phyloP scores from a whole-genome alignment of 768 basidiomycete species.

The Mycena capillaripes region DNA sequence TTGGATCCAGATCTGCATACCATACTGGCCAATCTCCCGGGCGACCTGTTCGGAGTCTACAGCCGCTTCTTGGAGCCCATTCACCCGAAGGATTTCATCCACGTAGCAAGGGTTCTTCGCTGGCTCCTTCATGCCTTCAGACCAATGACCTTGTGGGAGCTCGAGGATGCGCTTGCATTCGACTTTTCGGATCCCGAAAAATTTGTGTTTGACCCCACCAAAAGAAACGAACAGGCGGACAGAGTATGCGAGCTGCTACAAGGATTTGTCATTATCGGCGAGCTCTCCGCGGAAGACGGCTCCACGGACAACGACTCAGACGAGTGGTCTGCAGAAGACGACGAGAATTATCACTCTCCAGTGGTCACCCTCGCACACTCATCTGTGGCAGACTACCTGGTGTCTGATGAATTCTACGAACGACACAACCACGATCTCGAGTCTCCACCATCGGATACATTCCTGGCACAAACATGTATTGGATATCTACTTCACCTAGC shows the following conservation, averaged over 20 bases:
- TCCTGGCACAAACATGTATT: background rate
- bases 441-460: background rate
- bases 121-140: background rate
- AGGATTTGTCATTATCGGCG: background rate
- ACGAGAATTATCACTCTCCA: background rate
- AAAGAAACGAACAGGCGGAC: background rate
- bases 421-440: background rate
- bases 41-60: background rate
- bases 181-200: background rate
- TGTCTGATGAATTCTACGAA: background rate
- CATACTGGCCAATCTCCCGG: background rate
- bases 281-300: too few relatives aligned
- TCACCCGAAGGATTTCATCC: background rate
- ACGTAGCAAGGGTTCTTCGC: background rate
- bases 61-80: background rate
- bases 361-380: background rate
- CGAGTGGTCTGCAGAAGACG: background rate
- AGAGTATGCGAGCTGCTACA: background rate
- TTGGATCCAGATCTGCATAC: background rate
- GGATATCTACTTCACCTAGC: slow-evolving; percentile 1
- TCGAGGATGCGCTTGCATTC: background rate
- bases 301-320: too few relatives aligned
- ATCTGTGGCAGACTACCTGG: background rate
- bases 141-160: background rate
- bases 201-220: background rate